Percentiles rank a stretch among this genome's conserved stretches.
phyloP scores from a whole-genome alignment of 495 filamentous ascomycete species.

The Daldinia bambusicola region DNA sequence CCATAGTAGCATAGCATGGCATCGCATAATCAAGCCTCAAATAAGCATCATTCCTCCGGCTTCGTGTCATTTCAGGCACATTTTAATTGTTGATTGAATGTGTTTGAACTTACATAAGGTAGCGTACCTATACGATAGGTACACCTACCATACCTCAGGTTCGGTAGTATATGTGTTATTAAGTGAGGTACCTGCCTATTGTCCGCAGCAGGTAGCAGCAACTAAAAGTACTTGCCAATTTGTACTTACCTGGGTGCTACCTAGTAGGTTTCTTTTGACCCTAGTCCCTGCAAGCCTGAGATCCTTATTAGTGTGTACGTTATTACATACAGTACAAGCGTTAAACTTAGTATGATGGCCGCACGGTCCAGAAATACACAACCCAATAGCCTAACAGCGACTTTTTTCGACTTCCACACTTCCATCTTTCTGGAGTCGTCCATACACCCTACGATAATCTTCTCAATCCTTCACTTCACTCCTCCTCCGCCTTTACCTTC shows the following conservation, averaged over 20 bases:
- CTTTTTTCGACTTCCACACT: constrained; percentile 38
- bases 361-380: constrained; percentile 38
- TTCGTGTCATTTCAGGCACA: neutral
- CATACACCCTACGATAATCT: constrained; percentile 38
- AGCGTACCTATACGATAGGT: no score
- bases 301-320: constrained; percentile 36
- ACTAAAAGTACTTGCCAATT: constrained; percentile 8
- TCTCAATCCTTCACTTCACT: constrained; percentile 49
- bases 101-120: no score
- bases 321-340: constrained; percentile 32
- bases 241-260: constrained; percentile 7
- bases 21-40: neutral
- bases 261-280: constrained; percentile 1
- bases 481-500: constrained; percentile 42
- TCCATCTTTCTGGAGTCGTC: constrained; percentile 38
- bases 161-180: constrained; percentile 3
- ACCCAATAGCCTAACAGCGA: constrained; percentile 42
- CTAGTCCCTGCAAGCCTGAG: constrained; percentile 38
- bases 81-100: constrained; percentile 15
- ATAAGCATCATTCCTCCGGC: neutral
- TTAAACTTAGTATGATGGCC: constrained; percentile 2
- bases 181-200: constrained; percentile 18
- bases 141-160: no score
- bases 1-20: no score
- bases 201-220: constrained; percentile 11